Evolutionary conservation across 1,284 basidiomycete genomes (phyloP).

Genomic region (Pholiota adiposa): DNA sequence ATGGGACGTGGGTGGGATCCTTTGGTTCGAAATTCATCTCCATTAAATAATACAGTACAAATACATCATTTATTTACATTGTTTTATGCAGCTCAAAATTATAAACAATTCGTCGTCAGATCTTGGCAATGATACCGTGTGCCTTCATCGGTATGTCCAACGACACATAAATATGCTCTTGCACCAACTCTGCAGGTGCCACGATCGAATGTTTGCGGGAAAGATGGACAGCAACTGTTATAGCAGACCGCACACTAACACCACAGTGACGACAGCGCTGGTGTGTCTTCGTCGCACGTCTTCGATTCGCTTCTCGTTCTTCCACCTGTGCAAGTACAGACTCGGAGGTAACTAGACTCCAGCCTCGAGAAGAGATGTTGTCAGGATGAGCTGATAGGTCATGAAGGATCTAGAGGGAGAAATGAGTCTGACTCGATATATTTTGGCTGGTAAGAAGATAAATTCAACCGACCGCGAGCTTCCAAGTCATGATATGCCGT

Average conservation of each 20-base stretch:
- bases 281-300: not conserved
- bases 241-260: not conserved
- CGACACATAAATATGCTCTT: not conserved
- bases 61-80: too few relatives aligned
- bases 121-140: too few relatives aligned
- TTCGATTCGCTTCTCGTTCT: slow-evolving; percentile 11
- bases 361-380: slow-evolving; percentile 14
- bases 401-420: slow-evolving; percentile 25
- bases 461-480: slow-evolving; percentile 23
- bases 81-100: too few relatives aligned
- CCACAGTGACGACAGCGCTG: not conserved
- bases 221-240: not conserved
- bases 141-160: not conserved
- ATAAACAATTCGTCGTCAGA: too few relatives aligned
- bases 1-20: too few relatives aligned
- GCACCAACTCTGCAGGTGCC: not conserved
- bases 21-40: too few relatives aligned
- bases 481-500: slow-evolving; percentile 32
- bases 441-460: not conserved
- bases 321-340: slow-evolving; percentile 12
- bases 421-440: not conserved
- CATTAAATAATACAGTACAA: too few relatives aligned
- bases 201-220: not conserved
- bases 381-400: slow-evolving; percentile 26
- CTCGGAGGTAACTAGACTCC: slow-evolving; percentile 14